These are phyloP conservation scores for Tetracladium setigerum DNA, from an alignment of 495 filamentous ascomycete species.

Conservation along the genomic window DNA sequence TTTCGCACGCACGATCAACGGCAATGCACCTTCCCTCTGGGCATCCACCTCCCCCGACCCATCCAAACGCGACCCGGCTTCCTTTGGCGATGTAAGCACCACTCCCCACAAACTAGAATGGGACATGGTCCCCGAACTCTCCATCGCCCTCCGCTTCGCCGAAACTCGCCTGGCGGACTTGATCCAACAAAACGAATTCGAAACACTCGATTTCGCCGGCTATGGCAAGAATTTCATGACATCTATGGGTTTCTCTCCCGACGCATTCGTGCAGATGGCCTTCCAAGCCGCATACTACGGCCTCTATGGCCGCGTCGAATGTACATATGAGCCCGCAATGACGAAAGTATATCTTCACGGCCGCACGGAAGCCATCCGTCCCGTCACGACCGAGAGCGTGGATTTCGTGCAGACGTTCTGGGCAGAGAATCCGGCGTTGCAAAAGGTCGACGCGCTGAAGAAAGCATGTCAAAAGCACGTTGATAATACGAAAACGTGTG, in stretches of 20 bases:
- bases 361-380: conserved; percentile 86
- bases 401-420: conserved; percentile 93
- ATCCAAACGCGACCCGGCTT: conserved; percentile 83
- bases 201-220: conserved; percentile 77
- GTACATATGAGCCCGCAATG: conserved; percentile 97
- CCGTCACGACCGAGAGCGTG: conserved; percentile 71
- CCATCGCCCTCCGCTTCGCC: conserved; percentile 86
- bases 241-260: conserved; percentile 90
- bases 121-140: conserved; percentile 92
- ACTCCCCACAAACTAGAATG: conserved; percentile 96
- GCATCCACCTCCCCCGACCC: conserved; percentile 86
- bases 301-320: conserved; percentile 88
- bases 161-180: conserved; percentile 92
- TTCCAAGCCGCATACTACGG: conserved; percentile 99
- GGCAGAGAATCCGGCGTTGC: conserved; percentile 73
- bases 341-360: conserved; percentile 91
- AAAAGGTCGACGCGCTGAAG: conserved; percentile 78
- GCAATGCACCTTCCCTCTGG: conserved; percentile 87
- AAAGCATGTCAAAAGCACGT: conserved; percentile 80
- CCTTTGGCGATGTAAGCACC: conserved; percentile 90
- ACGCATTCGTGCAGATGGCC: conserved; percentile 98
- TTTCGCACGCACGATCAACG: conserved; percentile 94
- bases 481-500: conserved; percentile 73
- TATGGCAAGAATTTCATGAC: conserved; percentile 99
- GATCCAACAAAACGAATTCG: conserved; percentile 94